These are phyloP conservation scores for Alternaria atra DNA, from an alignment of 2,329 filamentous ascomycete species.

Conservation along the genomic window DNA sequence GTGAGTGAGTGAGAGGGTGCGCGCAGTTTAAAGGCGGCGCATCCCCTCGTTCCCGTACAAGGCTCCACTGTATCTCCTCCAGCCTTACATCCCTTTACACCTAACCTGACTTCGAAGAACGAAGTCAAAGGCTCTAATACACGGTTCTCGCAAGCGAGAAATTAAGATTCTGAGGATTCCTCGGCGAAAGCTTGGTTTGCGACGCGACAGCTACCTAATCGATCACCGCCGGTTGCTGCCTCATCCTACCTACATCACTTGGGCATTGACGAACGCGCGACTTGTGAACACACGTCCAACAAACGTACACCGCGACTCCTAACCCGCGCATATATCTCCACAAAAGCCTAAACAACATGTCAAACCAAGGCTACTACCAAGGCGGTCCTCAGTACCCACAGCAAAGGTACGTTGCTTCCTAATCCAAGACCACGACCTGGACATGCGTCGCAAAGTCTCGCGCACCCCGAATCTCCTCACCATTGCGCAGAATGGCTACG, in stretches of 20 bases:
- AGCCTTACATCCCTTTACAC: background rate
- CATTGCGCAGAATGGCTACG: background rate
- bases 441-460: background rate
- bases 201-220: background rate
- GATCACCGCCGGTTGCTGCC: background rate
- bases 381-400: conserved; percentile 50
- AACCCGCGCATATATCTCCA: background rate
- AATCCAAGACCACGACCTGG: background rate
- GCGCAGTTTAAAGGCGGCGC: background rate
- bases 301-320: background rate
- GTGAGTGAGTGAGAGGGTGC: conserved; percentile 4
- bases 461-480: background rate
- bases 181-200: conserved; percentile 2
- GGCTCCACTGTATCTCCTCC: background rate
- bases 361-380: conserved; percentile 51
- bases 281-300: background rate
- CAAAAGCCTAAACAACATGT: conserved; percentile 25
- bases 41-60: background rate
- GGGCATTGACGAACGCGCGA: background rate
- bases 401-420: conserved; percentile 36
- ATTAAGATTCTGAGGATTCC: background rate
- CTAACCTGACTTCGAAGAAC: background rate
- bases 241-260: background rate
- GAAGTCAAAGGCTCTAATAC: background rate
- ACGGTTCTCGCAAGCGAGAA: background rate